These are phyloP conservation scores for Diutina scorzettiae DNA, from an alignment of 1,139 yeast genomes.

Conservation along the genomic window DNA sequence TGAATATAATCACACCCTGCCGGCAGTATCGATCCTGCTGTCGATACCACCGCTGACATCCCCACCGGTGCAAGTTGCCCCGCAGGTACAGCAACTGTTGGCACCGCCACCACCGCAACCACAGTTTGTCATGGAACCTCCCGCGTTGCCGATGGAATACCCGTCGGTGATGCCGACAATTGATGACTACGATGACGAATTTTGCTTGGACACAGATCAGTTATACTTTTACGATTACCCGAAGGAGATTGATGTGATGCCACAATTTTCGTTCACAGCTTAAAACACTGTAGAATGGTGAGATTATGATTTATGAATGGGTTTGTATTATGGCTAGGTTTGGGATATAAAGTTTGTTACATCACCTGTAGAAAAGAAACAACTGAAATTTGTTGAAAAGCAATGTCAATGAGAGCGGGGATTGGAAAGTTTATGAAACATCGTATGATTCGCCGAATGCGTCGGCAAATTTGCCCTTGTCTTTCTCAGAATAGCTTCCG, in stretches of 20 bases:
- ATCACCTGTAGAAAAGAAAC: too few relatives aligned
- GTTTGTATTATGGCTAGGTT: too few relatives aligned
- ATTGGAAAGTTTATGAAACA: too few relatives aligned
- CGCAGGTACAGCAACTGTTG: neutral
- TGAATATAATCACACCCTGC: constrained; percentile 4
- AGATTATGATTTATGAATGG: too few relatives aligned
- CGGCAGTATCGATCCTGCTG: constrained; percentile 1
- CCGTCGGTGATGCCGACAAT: neutral
- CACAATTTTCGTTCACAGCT: too few relatives aligned
- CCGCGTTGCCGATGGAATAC: neutral
- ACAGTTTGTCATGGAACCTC: neutral
- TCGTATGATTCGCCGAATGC: too few relatives aligned
- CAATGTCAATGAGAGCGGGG: too few relatives aligned
- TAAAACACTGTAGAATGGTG: too few relatives aligned
- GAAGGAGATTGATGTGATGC: neutral
- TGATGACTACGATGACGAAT: constrained; percentile 34
- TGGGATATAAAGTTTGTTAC: too few relatives aligned
- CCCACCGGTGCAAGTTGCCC: neutral
- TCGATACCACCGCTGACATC: constrained; percentile 1
- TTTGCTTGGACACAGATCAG: constrained; percentile 35
- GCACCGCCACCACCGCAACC: neutral
- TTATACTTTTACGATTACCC: constrained; percentile 11
- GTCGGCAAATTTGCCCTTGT: too few relatives aligned
- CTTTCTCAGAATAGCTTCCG: too few relatives aligned
- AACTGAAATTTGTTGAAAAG: too few relatives aligned